Percentiles rank a stretch among this genome's conserved stretches.
These are phyloP conservation scores for Penicillium thymicola DNA, from an alignment of 2,329 filamentous ascomycete species.

Conservation along the genomic window DNA sequence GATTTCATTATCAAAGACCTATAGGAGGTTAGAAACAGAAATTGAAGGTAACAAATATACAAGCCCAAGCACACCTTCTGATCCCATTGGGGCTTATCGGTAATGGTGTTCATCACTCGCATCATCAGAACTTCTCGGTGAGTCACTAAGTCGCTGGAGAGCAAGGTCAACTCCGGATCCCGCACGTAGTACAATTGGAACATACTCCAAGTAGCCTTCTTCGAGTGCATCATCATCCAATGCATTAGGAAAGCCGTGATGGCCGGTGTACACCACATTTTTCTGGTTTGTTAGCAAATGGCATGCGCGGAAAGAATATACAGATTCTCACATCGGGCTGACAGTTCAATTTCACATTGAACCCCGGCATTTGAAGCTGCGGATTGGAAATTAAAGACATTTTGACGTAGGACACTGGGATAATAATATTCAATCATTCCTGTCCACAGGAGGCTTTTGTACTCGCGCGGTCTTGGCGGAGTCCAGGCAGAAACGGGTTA, in stretches of 20 bases:
- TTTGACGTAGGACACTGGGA: background rate
- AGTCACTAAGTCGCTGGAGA: background rate
- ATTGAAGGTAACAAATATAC: background rate
- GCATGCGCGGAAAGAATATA: background rate
- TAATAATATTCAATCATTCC: background rate
- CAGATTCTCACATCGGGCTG: background rate
- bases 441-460: background rate
- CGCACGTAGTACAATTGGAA: background rate
- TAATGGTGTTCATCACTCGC: constrained; percentile 41
- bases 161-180: background rate
- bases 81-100: constrained; percentile 45
- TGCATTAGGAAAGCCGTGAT: background rate
- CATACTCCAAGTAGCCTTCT: background rate
- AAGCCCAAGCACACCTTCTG: constrained; percentile 30
- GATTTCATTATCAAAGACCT: constrained; percentile 37
- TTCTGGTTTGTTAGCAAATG: background rate
- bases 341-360: background rate
- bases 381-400: background rate
- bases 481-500: background rate
- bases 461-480: background rate
- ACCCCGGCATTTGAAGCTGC: background rate
- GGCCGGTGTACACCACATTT: background rate
- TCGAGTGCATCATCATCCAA: background rate
- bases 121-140: constrained; percentile 42
- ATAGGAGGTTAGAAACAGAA: background rate